Percentiles rank a stretch among this genome's conserved stretches.
Conservation (phyloP, 1,284 basidiomycete genomes). For the Austroboletus niveus region DNA sequence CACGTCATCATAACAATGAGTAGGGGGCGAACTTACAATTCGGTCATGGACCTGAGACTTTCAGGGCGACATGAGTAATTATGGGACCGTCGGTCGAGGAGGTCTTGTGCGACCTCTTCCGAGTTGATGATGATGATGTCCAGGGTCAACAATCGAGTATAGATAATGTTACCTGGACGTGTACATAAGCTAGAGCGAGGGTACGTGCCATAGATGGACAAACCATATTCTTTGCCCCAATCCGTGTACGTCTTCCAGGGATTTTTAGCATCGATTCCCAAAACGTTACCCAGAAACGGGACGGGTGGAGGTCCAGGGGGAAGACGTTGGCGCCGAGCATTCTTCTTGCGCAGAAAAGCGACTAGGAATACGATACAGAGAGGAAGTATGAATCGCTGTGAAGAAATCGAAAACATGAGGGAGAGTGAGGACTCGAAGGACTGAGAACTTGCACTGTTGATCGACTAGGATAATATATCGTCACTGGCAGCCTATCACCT, state of each 20-base stretch:
- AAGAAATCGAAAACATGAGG: not conserved
- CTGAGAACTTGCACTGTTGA: too few relatives aligned
- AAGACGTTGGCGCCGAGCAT: not conserved
- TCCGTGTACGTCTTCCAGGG: conserved; percentile 24
- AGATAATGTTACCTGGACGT: conserved; percentile 17
- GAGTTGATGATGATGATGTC: conserved; percentile 24
- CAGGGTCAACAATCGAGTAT: conserved; percentile 19
- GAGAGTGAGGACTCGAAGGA: too few relatives aligned
- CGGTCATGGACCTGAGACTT: conserved; percentile 8
- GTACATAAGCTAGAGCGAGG: not conserved
- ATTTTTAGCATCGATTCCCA: conserved; percentile 11
- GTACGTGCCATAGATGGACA: not conserved
- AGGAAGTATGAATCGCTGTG: not conserved
- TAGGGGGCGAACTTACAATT: conserved; percentile 16
- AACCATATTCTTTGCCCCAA: conserved; percentile 25
- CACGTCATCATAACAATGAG: not conserved
- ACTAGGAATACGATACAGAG: conserved; percentile 13
- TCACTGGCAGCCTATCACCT: too few relatives aligned
- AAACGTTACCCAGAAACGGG: conserved; percentile 24
- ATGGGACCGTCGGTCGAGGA: conserved; percentile 17
- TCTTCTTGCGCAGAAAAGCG: conserved; percentile 9
- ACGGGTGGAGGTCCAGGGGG: conserved; percentile 1
- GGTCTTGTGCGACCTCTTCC: conserved; percentile 23
- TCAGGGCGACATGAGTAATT: conserved; percentile 25
- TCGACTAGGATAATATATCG: too few relatives aligned